Evolutionary conservation across 306 rosid species (phyloP), one percentile per base, ranked within the genome.

Genomic region (Sechiopsis laciniata): DNA sequence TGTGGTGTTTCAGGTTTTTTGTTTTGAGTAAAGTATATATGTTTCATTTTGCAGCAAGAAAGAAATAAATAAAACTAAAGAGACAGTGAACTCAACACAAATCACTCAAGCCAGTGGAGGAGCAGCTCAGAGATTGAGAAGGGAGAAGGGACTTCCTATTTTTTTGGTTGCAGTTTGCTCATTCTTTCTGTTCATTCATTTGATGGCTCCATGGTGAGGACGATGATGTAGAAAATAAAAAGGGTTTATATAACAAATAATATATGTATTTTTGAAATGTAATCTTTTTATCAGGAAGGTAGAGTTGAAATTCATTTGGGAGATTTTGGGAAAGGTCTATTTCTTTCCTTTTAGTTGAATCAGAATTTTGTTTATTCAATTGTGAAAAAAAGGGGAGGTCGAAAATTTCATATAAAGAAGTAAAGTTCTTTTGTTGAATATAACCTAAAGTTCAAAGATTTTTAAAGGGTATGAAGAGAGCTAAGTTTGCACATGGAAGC

Each of bases 31-130:
- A 32, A 32, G 37, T 32, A 29, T 35, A 54, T 76, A 13, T 72
- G n/a, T 11, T 22, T 52, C 2, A 46, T 75, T 80, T 40, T 82
- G 87, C 96, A 90, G 97, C 76, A 90, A 87, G 80, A 80, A 82
- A 68, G 26, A 78, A 72, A 84, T 75, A 79, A 90, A 84, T 60
- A 80, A 72, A 69, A 85, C 90, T 9, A 74, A 57, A 74, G 88
- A 79, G 87, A 81, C 69, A 55, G 83, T 83, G 83, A 90, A 90
- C 77, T 75, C 92, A 73, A 88, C 89, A 16, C 42, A 32, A 8
- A 42, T 51, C 37, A 32, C 72, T 24, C 74, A 83, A 52, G 24
- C 55, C 66, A 90, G 84, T 84, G 81, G 83, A 75, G 92, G 84
- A 74, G 89, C 84, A 72, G 90, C 83, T 32, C 37, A 32, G 37